Percentiles rank a stretch among this genome's conserved stretches.
These are phyloP conservation scores for Periconia digitata DNA, from an alignment of 2,329 filamentous ascomycete species.

Conservation along the genomic window DNA sequence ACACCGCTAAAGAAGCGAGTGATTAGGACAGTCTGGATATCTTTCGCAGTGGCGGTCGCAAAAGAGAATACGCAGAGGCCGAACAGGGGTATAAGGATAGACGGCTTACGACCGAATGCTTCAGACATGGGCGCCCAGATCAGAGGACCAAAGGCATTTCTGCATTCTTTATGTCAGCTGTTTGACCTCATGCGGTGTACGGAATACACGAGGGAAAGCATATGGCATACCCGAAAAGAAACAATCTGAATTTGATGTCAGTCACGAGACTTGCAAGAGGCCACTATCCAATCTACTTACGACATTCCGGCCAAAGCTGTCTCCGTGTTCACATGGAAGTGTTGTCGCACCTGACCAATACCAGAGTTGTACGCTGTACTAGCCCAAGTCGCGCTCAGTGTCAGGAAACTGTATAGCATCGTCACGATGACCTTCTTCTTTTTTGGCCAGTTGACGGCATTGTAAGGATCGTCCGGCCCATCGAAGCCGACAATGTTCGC, in stretches of 20 bases:
- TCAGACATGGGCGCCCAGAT: slow-evolving; percentile 51
- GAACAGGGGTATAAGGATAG: slow-evolving; percentile 47
- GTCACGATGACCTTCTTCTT: slow-evolving; percentile 45
- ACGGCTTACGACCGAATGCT: slow-evolving; percentile 45
- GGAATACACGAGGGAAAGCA: background rate
- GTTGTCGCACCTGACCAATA: slow-evolving; percentile 51
- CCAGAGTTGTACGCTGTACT: slow-evolving; percentile 58
- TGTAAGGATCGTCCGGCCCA: slow-evolving; percentile 45
- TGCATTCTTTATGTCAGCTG: background rate
- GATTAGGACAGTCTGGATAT: slow-evolving; percentile 52
- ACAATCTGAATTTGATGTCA: slow-evolving; percentile 20
- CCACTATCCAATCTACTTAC: background rate
- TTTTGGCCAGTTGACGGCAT: slow-evolving; percentile 48
- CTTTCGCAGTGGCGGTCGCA: slow-evolving; percentile 49
- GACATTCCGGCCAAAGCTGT: slow-evolving; percentile 49
- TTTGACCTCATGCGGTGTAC: background rate
- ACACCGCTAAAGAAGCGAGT: slow-evolving; percentile 54
- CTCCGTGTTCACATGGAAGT: slow-evolving; percentile 48
- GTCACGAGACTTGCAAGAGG: no score
- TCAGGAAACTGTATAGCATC: slow-evolving; percentile 59
- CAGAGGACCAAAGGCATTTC: slow-evolving; percentile 44
- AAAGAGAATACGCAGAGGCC: slow-evolving; percentile 51
- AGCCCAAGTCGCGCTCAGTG: slow-evolving; percentile 56
- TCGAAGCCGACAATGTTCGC: slow-evolving; percentile 53
- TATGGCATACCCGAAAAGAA: slow-evolving; percentile 1